Conservation (phyloP, 1,284 basidiomycete species). For the Marasmius tenuissimus region DNA sequence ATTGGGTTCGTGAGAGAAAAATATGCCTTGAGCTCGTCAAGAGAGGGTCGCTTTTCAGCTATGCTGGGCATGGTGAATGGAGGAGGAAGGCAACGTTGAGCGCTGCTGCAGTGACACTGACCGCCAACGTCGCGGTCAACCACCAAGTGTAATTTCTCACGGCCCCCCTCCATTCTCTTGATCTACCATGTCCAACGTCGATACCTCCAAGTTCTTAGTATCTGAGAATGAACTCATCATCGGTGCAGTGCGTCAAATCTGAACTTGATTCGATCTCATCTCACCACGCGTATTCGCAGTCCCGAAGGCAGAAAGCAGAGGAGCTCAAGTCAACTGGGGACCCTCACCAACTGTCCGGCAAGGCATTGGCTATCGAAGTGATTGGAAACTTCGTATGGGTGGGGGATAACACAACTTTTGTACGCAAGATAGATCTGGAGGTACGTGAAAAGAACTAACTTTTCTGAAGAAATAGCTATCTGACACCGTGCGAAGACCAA, state of each 20-base stretch:
- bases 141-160: background rate
- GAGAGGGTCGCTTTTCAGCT: conserved; percentile 39
- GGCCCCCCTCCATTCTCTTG: background rate
- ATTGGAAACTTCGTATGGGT: conserved; percentile 73
- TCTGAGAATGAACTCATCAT: conserved; percentile 74
- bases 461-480: background rate
- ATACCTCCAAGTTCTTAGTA: conserved; percentile 42
- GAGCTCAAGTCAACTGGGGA: conserved; percentile 69
- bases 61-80: conserved; percentile 51
- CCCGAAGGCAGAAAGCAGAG: conserved; percentile 71
- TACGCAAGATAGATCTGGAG: conserved; percentile 73
- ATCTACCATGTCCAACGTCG: conserved; percentile 21
- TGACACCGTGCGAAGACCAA: conserved; percentile 38
- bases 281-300: conserved; percentile 36
- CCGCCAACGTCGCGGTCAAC: background rate
- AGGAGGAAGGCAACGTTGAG: background rate
- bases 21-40: conserved; percentile 53
- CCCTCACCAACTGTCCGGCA: conserved; percentile 76
- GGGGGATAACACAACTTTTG: conserved; percentile 80
- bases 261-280: conserved; percentile 5
- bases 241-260: conserved; percentile 51
- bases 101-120: background rate
- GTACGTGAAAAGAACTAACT: conserved; percentile 38
- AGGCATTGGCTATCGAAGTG: conserved; percentile 72
- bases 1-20: conserved; percentile 87